These are phyloP conservation scores for Grosmannia serpens DNA, from an alignment of 2,329 filamentous ascomycete species.

Conservation along the genomic window DNA sequence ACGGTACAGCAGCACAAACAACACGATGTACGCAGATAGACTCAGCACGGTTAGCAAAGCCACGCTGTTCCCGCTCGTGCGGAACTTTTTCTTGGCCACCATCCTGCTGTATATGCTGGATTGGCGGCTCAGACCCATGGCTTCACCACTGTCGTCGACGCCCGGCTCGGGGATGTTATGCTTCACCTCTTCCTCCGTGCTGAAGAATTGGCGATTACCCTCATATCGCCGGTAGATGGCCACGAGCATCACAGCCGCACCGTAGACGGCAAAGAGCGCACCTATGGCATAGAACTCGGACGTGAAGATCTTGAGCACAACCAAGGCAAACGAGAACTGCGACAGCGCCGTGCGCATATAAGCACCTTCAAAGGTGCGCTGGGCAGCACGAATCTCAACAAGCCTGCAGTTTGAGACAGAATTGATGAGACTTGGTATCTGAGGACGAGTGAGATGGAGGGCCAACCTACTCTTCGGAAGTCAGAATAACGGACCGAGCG, in stretches of 20 bases:
- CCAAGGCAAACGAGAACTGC: slow-evolving; percentile 88
- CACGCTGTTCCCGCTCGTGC: slow-evolving; percentile 53
- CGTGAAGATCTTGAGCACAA: slow-evolving; percentile 95
- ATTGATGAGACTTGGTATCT: background rate
- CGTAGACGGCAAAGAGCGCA: slow-evolving; percentile 90
- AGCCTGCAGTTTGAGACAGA: slow-evolving; percentile 36
- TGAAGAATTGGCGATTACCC: slow-evolving; percentile 90
- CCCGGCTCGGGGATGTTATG: slow-evolving; percentile 15
- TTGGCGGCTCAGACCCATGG: slow-evolving; percentile 1
- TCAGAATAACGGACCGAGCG: slow-evolving; percentile 72
- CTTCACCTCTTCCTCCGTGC: slow-evolving; percentile 29
- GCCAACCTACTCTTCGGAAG: slow-evolving; percentile 54
- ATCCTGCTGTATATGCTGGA: slow-evolving; percentile 15
- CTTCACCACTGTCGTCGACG: slow-evolving; percentile 1
- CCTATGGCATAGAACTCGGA: slow-evolving; percentile 93
- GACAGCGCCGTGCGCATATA: slow-evolving; percentile 91
- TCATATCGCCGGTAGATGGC: slow-evolving; percentile 79
- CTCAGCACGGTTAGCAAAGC: slow-evolving; percentile 45
- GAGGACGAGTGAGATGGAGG: background rate
- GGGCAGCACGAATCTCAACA: slow-evolving; percentile 86
- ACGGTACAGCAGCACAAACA: slow-evolving; percentile 34
- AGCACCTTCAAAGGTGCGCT: slow-evolving; percentile 93
- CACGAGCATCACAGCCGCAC: slow-evolving; percentile 70
- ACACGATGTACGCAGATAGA: slow-evolving; percentile 42
- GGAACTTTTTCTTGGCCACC: slow-evolving; percentile 41